phyloP scores from a whole-genome alignment of 2,329 filamentous ascomycete genomes.

The Canariomyces notabilis region DNA sequence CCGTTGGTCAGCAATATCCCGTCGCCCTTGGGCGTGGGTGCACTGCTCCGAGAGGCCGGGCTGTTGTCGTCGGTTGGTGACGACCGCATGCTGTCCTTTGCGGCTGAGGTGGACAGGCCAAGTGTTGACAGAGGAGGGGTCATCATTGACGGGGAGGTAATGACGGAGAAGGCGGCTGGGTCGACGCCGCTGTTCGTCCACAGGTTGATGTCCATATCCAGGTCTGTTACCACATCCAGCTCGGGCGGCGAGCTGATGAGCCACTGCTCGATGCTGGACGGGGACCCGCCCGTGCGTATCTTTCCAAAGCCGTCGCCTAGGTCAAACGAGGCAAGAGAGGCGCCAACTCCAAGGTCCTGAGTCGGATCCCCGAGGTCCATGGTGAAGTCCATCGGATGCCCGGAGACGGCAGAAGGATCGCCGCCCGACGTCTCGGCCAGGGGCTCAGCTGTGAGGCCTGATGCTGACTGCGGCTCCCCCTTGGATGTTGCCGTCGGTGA shows the following conservation, averaged over 20 bases:
- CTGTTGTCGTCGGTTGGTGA: background rate
- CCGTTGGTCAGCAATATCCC: too few relatives aligned
- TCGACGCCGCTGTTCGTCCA: background rate
- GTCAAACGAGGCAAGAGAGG: background rate
- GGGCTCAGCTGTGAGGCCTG: background rate
- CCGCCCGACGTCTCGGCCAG: too few relatives aligned
- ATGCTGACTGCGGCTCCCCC: background rate
- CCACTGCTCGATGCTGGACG: constrained; percentile 4
- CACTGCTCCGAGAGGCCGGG: background rate
- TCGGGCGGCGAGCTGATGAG: background rate
- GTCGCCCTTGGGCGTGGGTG: background rate
- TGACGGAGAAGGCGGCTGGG: background rate
- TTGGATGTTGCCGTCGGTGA: background rate
- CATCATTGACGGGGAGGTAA: background rate
- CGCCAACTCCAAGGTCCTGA: too few relatives aligned
- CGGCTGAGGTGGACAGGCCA: background rate
- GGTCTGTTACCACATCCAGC: background rate
- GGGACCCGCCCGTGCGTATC: background rate
- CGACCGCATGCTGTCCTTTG: background rate
- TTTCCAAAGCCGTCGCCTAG: background rate
- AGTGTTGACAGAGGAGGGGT: background rate
- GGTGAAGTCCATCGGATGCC: background rate
- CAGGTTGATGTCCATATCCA: constrained; percentile 1
- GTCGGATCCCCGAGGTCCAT: background rate
- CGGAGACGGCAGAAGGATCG: background rate